Percentiles rank a stretch among this genome's conserved stretches.
phyloP scores from a whole-genome alignment of 306 rosid genomes.

The Cucumis melo region DNA sequence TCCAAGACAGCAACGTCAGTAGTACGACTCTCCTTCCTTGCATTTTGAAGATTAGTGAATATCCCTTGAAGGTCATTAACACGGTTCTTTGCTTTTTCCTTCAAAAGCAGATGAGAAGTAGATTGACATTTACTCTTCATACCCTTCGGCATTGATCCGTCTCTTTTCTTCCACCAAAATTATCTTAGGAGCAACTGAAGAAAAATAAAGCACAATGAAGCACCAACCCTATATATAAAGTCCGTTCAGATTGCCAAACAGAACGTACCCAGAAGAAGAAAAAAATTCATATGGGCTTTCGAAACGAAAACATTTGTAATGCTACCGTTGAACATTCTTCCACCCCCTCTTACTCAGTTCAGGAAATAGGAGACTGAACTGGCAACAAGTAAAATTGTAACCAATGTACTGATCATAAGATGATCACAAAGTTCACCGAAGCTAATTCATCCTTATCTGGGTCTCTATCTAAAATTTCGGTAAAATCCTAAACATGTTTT shows the following conservation, averaged over 20 bases:
- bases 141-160: conserved; percentile 54
- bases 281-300: not conserved
- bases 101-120: conserved; percentile 69
- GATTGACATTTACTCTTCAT: conserved; percentile 81
- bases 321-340: not conserved
- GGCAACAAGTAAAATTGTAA: not conserved
- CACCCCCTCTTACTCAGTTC: not conserved
- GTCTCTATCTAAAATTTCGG: not conserved
- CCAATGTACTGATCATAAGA: not conserved
- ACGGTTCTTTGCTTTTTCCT: conserved; percentile 92
- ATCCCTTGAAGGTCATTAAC: conserved; percentile 80
- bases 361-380: not conserved
- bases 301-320: not conserved
- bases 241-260: not conserved
- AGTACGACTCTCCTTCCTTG: conserved; percentile 91
- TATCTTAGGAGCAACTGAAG: not conserved
- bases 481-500: not conserved
- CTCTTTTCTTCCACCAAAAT: not conserved
- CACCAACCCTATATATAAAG: not conserved
- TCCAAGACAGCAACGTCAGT: conserved; percentile 64
- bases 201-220: not conserved
- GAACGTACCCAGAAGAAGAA: not conserved
- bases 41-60: conserved; percentile 75
- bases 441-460: not conserved
- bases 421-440: not conserved